Base-by-base conservation (phyloP, 2,329 filamentous ascomycete species). In the Polychaeton citri region DNA sequence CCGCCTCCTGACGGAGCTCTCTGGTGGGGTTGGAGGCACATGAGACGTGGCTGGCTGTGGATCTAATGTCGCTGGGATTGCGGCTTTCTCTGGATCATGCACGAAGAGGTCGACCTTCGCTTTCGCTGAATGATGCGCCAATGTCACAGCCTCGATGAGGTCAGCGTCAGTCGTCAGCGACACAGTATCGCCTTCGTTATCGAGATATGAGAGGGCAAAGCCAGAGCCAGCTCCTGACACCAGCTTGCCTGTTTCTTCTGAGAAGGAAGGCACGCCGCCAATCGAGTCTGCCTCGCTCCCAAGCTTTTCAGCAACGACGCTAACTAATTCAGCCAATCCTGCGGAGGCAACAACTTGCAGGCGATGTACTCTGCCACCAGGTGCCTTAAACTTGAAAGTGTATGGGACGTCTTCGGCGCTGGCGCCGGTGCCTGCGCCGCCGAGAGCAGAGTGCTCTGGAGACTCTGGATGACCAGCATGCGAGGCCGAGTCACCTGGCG, bases 311-410 rank as follows among this genome's bases (percentile, higher is more conserved):
- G 77, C 76, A 5, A 98, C 85, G 39, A 74, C 77, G 18, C 69
- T 60, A 19, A 96, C 76, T 40, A 98, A 77, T 30, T 84, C 76
- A 15, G 73, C 74, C 43, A 98, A 76, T 30, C 90, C 90, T 37
- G 84, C 75, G 16, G 81, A 75, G 8, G 86, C 80, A 36, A 77
- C 68, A 19, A 95, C 79, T 53, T 96, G 90, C 34, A 98, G 65
- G 37, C 90, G 78, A 61, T 98, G 90, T 13, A 96, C 87, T 35
- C 90, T 83, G 32, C 88, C 90, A 48, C 84, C 87, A 1, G 90
- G 90, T 2, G 90, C 86, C 68, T 96, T 96, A 73, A 98, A 98
- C 61, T 98, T 98, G 76, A 98, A 98, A 2, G 88, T 76, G 62
- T 96, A 98, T 0, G 88, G 84, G 8, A 74, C 61, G 46, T 92